A percentile compares a stretch with the other conserved stretches of the same genome.
phyloP scores from a whole-genome alignment of 768 basidiomycete genomes.

The Boletus edulis region DNA sequence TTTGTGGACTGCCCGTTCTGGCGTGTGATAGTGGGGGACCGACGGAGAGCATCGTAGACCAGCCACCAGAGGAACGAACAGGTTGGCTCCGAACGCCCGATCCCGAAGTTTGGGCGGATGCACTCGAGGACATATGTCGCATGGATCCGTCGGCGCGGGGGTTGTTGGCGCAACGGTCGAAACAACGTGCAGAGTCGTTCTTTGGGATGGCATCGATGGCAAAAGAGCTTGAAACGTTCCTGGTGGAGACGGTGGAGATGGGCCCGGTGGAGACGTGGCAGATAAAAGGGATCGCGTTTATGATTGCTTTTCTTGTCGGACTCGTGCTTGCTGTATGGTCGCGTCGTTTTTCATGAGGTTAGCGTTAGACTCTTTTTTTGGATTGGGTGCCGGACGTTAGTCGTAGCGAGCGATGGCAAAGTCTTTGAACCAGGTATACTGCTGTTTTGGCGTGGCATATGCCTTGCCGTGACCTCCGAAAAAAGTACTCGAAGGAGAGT shows the following conservation, averaged over 20 bases:
- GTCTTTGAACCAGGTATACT: conserved; percentile 75
- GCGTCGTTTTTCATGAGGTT: conserved; percentile 8
- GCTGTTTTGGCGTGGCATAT: conserved; percentile 57
- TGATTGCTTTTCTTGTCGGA: conserved; percentile 22
- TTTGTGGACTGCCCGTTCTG: conserved; percentile 84
- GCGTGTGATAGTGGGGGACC: conserved; percentile 89
- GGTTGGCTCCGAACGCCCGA: conserved; percentile 75
- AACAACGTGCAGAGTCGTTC: conserved; percentile 53
- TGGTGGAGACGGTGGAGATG: conserved; percentile 55
- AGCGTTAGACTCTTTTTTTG: neutral
- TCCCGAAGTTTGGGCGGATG: conserved; percentile 65
- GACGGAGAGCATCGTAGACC: conserved; percentile 72
- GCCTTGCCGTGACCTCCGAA: conserved; percentile 45
- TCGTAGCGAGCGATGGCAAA: conserved; percentile 45
- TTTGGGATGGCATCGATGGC: conserved; percentile 84
- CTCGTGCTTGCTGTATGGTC: conserved; percentile 20
- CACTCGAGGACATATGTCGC: conserved; percentile 56
- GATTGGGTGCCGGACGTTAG: conserved; percentile 1
- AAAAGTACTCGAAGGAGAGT: conserved; percentile 52
- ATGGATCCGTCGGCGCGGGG: conserved; percentile 10
- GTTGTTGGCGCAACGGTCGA: conserved; percentile 53
- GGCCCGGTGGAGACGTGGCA: conserved; percentile 38
- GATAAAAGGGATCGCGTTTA: conserved; percentile 17
- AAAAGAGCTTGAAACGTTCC: conserved; percentile 49
- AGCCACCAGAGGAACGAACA: conserved; percentile 47